These are phyloP conservation scores for Penicillium sp. DNA, from an alignment of 2,329 filamentous ascomycete genomes.

Conservation along the genomic window DNA sequence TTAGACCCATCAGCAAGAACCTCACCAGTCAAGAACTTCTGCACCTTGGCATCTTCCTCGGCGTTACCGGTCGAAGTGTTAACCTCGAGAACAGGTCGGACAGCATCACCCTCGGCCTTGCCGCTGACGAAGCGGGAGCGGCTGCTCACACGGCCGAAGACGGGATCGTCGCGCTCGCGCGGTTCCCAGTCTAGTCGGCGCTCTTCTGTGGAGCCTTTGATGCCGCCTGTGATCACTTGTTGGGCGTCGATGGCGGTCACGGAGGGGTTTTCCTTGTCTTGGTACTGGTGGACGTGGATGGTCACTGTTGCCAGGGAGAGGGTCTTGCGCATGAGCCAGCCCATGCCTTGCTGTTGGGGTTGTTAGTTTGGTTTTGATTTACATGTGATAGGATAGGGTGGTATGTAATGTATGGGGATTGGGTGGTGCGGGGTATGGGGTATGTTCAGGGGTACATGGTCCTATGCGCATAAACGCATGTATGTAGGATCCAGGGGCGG, in stretches of 20 bases:
- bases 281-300: slow-evolving; percentile 58
- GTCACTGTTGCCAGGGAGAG: slow-evolving; percentile 67
- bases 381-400: too few relatives aligned
- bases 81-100: slow-evolving; percentile 35
- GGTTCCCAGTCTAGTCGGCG: slow-evolving; percentile 56
- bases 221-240: slow-evolving; percentile 66
- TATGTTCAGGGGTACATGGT: too few relatives aligned
- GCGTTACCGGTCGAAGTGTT: slow-evolving; percentile 39
- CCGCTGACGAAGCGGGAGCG: slow-evolving; percentile 51
- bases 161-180: slow-evolving; percentile 69
- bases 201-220: slow-evolving; percentile 62
- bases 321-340: slow-evolving; percentile 69
- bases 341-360: slow-evolving; percentile 57
- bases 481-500: not conserved
- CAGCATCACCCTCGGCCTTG: slow-evolving; percentile 38
- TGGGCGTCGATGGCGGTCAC: slow-evolving; percentile 65
- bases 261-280: slow-evolving; percentile 39
- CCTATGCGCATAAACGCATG: not conserved
- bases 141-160: slow-evolving; percentile 71
- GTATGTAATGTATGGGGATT: not conserved
- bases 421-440: not conserved
- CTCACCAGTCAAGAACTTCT: slow-evolving; percentile 41
- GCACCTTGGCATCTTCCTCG: slow-evolving; percentile 38
- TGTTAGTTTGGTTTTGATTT: slow-evolving; percentile 10
- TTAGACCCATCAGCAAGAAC: slow-evolving; percentile 53